Evolutionary conservation across 495 filamentous ascomycete species (phyloP).

Genomic region (Schizothecium vesticola): DNA sequence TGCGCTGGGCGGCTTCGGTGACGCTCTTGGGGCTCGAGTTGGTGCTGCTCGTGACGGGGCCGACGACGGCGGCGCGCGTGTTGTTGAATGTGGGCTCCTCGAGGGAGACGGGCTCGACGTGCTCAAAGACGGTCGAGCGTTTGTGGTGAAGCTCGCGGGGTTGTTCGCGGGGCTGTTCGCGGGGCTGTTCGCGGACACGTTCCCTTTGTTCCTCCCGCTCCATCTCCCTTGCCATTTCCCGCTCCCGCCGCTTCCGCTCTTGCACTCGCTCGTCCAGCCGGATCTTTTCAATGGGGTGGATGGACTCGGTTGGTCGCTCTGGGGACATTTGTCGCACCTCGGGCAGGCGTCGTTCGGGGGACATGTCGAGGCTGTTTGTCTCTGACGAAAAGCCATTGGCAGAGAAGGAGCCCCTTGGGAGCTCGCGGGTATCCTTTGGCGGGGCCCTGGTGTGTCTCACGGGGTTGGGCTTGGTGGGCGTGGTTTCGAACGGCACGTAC

Average conservation of each 20-base stretch:
- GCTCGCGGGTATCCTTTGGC: slow-evolving; percentile 23
- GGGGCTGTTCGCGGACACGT: slow-evolving; percentile 3
- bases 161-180: slow-evolving; percentile 14
- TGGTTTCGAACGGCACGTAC: slow-evolving; percentile 20
- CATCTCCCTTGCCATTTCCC: slow-evolving; percentile 16
- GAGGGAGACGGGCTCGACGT: slow-evolving; percentile 18
- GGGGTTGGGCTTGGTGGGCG: slow-evolving; percentile 22
- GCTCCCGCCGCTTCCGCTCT: slow-evolving; percentile 22
- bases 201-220: slow-evolving; percentile 5
- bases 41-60: slow-evolving; percentile 8
- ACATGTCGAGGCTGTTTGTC: slow-evolving; percentile 21
- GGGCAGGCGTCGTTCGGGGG: slow-evolving; percentile 17
- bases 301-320: slow-evolving; percentile 15
- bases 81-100: slow-evolving; percentile 26
- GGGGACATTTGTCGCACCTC: slow-evolving; percentile 1
- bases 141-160: slow-evolving; percentile 26
- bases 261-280: slow-evolving; percentile 22
- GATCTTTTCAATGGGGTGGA: slow-evolving; percentile 19
- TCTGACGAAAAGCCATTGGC: slow-evolving; percentile 17
- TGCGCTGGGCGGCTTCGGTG: slow-evolving; percentile 20
- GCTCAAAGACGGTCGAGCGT: slow-evolving; percentile 30
- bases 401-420: slow-evolving; percentile 19
- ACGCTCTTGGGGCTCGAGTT: slow-evolving; percentile 18
- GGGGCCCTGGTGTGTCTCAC: slow-evolving; percentile 23
- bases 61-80: slow-evolving; percentile 26